These are phyloP conservation scores for Eragrostis curvula DNA, from an alignment of 176 grass and related monocot genomes.

Conservation along the genomic window DNA sequence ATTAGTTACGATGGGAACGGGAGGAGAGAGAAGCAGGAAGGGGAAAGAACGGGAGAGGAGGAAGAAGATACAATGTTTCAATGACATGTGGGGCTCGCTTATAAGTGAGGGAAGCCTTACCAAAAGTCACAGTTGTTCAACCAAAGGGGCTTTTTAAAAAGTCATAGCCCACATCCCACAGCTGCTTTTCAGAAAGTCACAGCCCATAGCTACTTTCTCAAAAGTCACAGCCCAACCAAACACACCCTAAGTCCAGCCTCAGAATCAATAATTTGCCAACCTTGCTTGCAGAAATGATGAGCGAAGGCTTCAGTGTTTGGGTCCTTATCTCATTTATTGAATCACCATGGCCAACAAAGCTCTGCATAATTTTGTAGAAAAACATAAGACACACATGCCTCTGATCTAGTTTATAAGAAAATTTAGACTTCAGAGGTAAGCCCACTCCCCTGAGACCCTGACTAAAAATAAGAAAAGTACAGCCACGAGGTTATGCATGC, in stretches of 20 bases:
- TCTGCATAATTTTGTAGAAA: slow-evolving; percentile 50
- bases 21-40: no score
- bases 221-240: no score
- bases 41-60: no score
- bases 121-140: no score
- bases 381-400: slow-evolving; percentile 5
- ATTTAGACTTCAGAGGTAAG: not conserved
- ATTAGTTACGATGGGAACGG: no score
- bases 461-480: not conserved
- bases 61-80: no score
- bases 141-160: no score
- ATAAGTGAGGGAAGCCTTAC: no score
- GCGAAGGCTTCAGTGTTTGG: slow-evolving; percentile 87
- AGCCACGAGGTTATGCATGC: not conserved
- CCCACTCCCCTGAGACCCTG: slow-evolving; percentile 4
- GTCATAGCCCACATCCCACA: no score
- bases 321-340: slow-evolving; percentile 95
- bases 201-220: no score
- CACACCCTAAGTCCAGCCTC: slow-evolving; percentile 8
- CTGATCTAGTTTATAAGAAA: slow-evolving; percentile 12
- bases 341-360: slow-evolving; percentile 95
- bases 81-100: no score
- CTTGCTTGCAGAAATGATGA: slow-evolving; percentile 98
- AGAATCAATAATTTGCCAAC: slow-evolving; percentile 37
- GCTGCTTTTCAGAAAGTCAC: no score